Base-by-base conservation (phyloP, 306 rosid genomes). In the Sicyos edulis region DNA sequence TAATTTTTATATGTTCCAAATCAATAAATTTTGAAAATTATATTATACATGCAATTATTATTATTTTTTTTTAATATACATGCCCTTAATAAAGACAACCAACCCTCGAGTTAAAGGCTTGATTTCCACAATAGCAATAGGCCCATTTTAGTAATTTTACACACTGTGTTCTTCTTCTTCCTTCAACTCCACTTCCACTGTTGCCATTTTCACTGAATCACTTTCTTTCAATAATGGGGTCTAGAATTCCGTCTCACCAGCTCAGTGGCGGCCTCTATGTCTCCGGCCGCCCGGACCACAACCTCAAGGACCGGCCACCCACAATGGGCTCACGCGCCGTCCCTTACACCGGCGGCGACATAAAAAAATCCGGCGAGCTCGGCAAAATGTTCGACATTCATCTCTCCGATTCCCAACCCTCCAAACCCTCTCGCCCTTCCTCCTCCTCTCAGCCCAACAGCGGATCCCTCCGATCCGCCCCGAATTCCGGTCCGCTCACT, bases 291-390 rank as follows among this genome's bases (percentile, higher is more conserved):
- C 97, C 96, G 50, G 99, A 93, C 65, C 84, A 91, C 72, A 26
- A 26, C 29, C 77, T 58, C 40, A 93, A 93, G 66, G 97, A 91
- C 67, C 88, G 89, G 0, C 91, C 21, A 19, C 99, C 97, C 11
- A 90, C 99, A 85, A 87, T 93, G 85, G 80, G 84, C 13, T 85
- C 97, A 26, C 89, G 99, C 47, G 86, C 99, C 56, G 87, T 88
- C 4, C 96, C 96, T 0, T 93, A 93, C 82, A 93, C 97, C 13
- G 99, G 99, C 72, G 97, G 99, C 1, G 99, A 93, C 89, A 79
- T 89, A 0, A 91, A 91, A 80, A 93, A 93, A 73, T 93, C 99
- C 40, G 99, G 97, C 0, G 99, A 93, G 75, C 96, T 93, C 0
- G 97, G 83, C 0, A 93, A 86, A 83, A 93, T 93, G 99, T 85